Conservation (phyloP, 305 asterid species). For the Fraxinus latifolia region DNA sequence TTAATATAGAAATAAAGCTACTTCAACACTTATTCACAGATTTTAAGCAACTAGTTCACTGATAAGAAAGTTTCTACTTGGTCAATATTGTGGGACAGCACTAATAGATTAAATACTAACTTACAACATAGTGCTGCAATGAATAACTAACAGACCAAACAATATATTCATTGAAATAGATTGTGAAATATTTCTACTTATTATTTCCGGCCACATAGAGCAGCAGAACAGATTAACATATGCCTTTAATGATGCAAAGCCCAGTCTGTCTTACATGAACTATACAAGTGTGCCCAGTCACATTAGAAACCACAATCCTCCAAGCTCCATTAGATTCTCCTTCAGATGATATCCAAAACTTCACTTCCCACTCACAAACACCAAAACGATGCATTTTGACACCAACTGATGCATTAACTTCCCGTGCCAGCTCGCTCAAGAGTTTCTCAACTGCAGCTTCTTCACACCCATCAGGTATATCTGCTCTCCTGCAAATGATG, state of each 20-base stretch:
- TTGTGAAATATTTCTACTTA: background rate
- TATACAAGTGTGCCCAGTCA: conserved; percentile 92
- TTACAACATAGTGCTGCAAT: background rate
- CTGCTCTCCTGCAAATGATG: conserved; percentile 55
- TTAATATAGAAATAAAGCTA: conserved; percentile 9
- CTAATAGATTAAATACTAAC: background rate
- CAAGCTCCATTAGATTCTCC: conserved; percentile 97
- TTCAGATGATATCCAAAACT: conserved; percentile 83
- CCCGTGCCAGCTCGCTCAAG: conserved; percentile 63
- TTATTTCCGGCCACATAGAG: background rate
- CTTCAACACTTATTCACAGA: conserved; percentile 16
- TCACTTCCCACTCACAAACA: conserved; percentile 91
- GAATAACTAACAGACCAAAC: conserved; percentile 11
- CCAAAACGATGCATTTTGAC: conserved; percentile 93
- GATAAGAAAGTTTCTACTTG: background rate
- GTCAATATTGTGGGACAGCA: background rate
- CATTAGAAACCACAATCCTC: conserved; percentile 86
- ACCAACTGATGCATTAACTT: conserved; percentile 68
- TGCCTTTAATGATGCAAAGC: background rate
- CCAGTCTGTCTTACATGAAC: conserved; percentile 66
- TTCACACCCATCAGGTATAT: conserved; percentile 49
- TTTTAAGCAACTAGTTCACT: conserved; percentile 4
- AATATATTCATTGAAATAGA: background rate
- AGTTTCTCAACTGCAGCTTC: conserved; percentile 67
- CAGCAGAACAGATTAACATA: background rate